Conservation (phyloP, 306 rosid species). For the Abrus pulchellus region DNA sequence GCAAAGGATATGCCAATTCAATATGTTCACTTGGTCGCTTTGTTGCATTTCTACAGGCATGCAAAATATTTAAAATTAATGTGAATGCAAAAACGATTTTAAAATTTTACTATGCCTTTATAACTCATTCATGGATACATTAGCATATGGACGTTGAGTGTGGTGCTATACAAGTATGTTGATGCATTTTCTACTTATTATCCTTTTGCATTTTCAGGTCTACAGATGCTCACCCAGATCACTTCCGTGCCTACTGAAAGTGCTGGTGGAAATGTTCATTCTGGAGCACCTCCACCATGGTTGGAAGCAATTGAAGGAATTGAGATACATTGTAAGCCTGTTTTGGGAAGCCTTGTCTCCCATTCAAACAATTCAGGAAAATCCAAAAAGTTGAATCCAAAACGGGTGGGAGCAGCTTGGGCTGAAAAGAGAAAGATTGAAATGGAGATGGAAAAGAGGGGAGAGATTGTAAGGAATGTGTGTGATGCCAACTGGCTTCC, state of each 20-base stretch:
- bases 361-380: slow-evolving; percentile 60
- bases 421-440: slow-evolving; percentile 92
- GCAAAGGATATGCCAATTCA: slow-evolving; percentile 26
- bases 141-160: slow-evolving; percentile 33
- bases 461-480: slow-evolving; percentile 67
- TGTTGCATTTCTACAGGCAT: slow-evolving; percentile 10
- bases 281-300: slow-evolving; percentile 94
- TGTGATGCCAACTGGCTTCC: slow-evolving; percentile 89
- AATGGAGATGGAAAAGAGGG: slow-evolving; percentile 92
- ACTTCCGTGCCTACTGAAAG: slow-evolving; percentile 51
- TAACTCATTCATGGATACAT: slow-evolving; percentile 19
- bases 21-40: slow-evolving; percentile 5
- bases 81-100: slow-evolving; percentile 8
- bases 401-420: slow-evolving; percentile 98
- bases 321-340: slow-evolving; percentile 58
- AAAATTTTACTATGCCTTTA: slow-evolving; percentile 3
- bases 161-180: slow-evolving; percentile 25
- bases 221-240: slow-evolving; percentile 61
- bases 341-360: slow-evolving; percentile 47
- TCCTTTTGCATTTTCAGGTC: slow-evolving; percentile 60
- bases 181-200: slow-evolving; percentile 48
- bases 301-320: slow-evolving; percentile 64
- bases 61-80: slow-evolving; percentile 14
- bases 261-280: slow-evolving; percentile 68
- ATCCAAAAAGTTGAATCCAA: slow-evolving; percentile 78